These are phyloP conservation scores for Glonium stellatum DNA, from an alignment of 495 filamentous ascomycete genomes.

Conservation along the genomic window DNA sequence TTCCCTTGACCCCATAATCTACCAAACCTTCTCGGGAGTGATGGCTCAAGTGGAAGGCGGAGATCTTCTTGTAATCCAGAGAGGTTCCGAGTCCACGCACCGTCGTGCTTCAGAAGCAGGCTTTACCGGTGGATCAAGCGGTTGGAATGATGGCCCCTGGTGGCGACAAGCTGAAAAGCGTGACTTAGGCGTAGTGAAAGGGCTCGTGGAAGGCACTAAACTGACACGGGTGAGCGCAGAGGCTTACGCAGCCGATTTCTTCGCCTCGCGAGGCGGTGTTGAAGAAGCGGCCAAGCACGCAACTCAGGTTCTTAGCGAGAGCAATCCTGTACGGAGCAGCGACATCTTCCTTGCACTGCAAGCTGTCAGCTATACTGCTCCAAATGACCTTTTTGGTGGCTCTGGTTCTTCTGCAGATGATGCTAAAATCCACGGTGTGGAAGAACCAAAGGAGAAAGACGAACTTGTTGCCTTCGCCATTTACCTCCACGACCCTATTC, in stretches of 20 bases:
- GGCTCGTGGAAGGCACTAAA: conserved; percentile 80
- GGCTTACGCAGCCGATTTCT: conserved; percentile 77
- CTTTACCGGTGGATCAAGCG: conserved; percentile 44
- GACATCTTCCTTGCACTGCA: conserved; percentile 95
- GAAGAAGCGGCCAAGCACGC: conserved; percentile 71
- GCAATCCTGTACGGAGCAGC: conserved; percentile 81
- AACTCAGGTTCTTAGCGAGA: conserved; percentile 64
- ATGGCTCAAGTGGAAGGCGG: conserved; percentile 99
- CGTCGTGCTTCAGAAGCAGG: conserved; percentile 54
- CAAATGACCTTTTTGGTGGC: conserved; percentile 61
- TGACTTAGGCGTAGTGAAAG: conserved; percentile 71
- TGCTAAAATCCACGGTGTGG: conserved; percentile 44
- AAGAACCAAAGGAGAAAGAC: conserved; percentile 46
- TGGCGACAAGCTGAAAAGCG: conserved; percentile 71
- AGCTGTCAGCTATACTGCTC: conserved; percentile 60
- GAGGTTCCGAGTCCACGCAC: conserved; percentile 74
- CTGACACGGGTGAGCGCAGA: conserved; percentile 82
- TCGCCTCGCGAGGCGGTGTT: conserved; percentile 66
- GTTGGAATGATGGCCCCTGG: conserved; percentile 93
- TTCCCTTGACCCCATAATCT: conserved; percentile 86
- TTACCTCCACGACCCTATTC: conserved; percentile 87
- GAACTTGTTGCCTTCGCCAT: conserved; percentile 74
- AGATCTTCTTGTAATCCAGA: conserved; percentile 92
- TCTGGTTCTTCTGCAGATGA: conserved; percentile 38
- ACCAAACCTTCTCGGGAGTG: conserved; percentile 86